Base-by-base conservation (phyloP, 345 rosid species). In the Rubroshorea leprosula region DNA sequence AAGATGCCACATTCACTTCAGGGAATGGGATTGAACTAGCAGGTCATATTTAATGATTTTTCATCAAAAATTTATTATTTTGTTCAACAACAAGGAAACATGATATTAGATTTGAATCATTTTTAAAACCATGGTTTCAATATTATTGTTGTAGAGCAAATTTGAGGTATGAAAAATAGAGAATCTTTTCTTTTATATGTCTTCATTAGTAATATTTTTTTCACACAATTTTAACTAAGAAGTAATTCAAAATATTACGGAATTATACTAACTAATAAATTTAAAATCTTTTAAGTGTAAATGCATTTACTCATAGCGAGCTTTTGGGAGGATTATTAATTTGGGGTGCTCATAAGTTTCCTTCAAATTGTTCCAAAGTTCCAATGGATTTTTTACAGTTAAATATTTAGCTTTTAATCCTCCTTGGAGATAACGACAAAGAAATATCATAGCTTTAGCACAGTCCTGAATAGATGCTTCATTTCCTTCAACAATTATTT, bases 41-140 rank as follows among this genome's bases (percentile, higher is more conserved):
- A 8, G 31, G 31, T 4, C 31, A 27, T 27, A 8, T 8, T 8
- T 27, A 4, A 27, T 27, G 31, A 27, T 8, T 27, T 27, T 27
- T 3, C 31, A 27, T 27, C 31, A 27, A 27, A 27, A 27, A 27
- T 8, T 50, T 10, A 38, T 61, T 31, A 41, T 62, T 62, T 51
- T 39, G 46, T 11, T 41, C n/a, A 41, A 15, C 51, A 17, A 62
- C 39, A 1, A 62, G 15, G 4, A 62, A 10, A 20, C 52, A n/a
- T 38, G 41, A 51, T 23, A 21, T 51, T 23, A 38, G 24, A 15
- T 62, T 6, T 21, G 31, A 35, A 26, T 21, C 51, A 24, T 58
- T 58, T 25, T n/a, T 58, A 0, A 10, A 25, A 6, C 53, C 31
- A 27, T 21, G 7, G 15, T 7, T 9, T 57, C 21, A 23, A 9